Conservation (phyloP, 305 asterid species). For the Solanum hybrid region DNA sequence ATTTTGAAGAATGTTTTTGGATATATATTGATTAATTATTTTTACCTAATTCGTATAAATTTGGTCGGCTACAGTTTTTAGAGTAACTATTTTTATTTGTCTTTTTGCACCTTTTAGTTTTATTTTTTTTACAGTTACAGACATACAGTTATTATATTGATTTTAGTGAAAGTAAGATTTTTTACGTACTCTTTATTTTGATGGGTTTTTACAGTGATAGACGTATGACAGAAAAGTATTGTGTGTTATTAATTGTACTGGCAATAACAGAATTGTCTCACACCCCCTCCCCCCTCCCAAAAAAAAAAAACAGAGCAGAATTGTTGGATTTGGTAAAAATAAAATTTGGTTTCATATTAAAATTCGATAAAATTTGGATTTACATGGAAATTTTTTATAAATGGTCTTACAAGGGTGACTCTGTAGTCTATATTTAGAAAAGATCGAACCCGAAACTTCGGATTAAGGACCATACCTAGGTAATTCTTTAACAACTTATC, state of each 20-base stretch:
- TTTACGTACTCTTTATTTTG: background rate
- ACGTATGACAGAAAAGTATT: background rate
- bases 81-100: background rate
- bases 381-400: no score
- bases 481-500: background rate
- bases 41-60: background rate
- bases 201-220: background rate
- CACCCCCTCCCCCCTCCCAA: background rate
- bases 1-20: background rate
- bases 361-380: no score
- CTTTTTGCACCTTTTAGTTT: background rate
- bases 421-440: no score
- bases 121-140: background rate
- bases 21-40: background rate
- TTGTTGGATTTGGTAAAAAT: background rate
- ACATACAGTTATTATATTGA: background rate
- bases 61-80: background rate
- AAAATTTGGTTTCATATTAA: background rate
- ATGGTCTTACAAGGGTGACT: no score
- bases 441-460: rapidly evolving
- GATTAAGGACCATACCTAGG: background rate
- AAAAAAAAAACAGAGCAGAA: background rate
- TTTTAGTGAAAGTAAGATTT: background rate
- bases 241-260: background rate
- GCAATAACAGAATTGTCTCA: background rate